A percentile compares a stretch with the other conserved stretches of the same genome.
These are phyloP conservation scores for Plectosphaerella sp. DNA, from an alignment of 2,329 filamentous ascomycete genomes.

Conservation along the genomic window DNA sequence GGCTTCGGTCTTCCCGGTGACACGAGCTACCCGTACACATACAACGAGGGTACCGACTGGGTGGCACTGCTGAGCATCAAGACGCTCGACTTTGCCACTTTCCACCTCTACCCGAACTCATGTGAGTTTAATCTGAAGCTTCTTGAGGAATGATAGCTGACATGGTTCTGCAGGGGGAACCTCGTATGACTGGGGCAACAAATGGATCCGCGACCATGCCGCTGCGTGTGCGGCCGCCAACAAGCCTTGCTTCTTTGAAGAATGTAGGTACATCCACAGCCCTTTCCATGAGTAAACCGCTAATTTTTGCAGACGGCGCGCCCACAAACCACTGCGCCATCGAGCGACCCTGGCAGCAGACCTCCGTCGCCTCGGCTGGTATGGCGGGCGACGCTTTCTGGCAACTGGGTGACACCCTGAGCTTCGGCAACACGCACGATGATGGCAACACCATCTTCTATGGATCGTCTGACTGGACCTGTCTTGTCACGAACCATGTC, in stretches of 20 bases:
- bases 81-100: conserved; percentile 44
- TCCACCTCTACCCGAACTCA: conserved; percentile 23
- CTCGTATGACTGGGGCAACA: conserved; percentile 9
- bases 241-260: conserved; percentile 26
- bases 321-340: conserved; percentile 21
- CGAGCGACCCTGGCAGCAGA: conserved; percentile 44
- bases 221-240: conserved; percentile 19
- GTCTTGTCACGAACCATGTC: conserved; percentile 39
- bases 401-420: conserved; percentile 35
- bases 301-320: conserved; percentile 14
- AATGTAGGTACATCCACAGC: conserved; percentile 18
- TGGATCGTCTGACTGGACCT: conserved; percentile 33
- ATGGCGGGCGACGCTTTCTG: conserved; percentile 33
- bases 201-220: conserved; percentile 19
- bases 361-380: conserved; percentile 21
- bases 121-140: conserved; percentile 15
- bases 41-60: conserved; percentile 47
- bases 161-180: conserved; percentile 7
- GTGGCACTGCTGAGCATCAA: conserved; percentile 44
- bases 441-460: conserved; percentile 43
- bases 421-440: conserved; percentile 33
- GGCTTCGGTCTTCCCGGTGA: conserved; percentile 43
- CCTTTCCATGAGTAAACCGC: background rate
- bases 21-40: conserved; percentile 46
- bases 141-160: conserved; percentile 11